A percentile compares a stretch with the other conserved stretches of the same genome.
Conservation (phyloP, 2,329 filamentous ascomycete species). For the Fusarium veterinarium region DNA sequence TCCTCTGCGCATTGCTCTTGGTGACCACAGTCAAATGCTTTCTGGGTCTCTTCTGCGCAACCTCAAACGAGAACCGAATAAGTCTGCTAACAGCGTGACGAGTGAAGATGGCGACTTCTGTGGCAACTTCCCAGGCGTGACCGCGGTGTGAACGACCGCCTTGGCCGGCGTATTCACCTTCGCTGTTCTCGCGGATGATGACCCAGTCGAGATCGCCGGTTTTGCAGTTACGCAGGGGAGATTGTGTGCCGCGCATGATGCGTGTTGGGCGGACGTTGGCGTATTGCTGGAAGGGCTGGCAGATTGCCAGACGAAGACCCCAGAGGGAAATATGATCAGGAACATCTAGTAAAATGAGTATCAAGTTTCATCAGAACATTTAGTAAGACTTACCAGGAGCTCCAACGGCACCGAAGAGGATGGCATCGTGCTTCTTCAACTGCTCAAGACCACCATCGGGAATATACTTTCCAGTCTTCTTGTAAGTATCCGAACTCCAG, state of each 20-base stretch:
- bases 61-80: constrained; percentile 73
- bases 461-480: constrained; percentile 68
- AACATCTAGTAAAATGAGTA: constrained; percentile 55
- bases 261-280: constrained; percentile 73
- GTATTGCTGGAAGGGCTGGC: constrained; percentile 73
- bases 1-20: constrained; percentile 73
- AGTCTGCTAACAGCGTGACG: constrained; percentile 68
- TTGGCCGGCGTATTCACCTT: constrained; percentile 74
- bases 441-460: constrained; percentile 51
- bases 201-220: constrained; percentile 72
- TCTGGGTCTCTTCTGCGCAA: constrained; percentile 64
- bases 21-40: constrained; percentile 72
- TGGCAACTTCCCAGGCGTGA: constrained; percentile 69
- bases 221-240: constrained; percentile 63
- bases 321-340: constrained; percentile 75
- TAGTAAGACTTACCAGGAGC: constrained; percentile 56
- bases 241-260: constrained; percentile 69
- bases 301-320: constrained; percentile 72
- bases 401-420: constrained; percentile 73
- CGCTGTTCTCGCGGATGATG: constrained; percentile 74
- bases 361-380: not conserved
- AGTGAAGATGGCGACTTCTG: constrained; percentile 72
- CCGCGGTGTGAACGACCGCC: constrained; percentile 70
- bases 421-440: constrained; percentile 63
- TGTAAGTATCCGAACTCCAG: constrained; percentile 75